Evolutionary conservation across 176 grass and related monocot species (phyloP).

Genomic region (Triticum turgidum): DNA sequence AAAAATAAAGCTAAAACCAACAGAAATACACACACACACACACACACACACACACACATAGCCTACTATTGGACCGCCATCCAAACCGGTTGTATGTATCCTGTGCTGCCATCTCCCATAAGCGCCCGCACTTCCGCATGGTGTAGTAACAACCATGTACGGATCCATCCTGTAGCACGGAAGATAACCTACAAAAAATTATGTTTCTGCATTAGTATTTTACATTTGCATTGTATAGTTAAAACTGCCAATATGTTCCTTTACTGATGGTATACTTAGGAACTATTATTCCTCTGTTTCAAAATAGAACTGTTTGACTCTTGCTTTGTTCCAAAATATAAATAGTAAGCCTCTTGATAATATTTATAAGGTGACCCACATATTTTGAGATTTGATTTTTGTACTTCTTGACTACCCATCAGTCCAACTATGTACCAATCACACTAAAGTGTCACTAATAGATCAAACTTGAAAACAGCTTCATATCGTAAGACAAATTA

Average conservation of each 20-base stretch:
- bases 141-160: too few relatives aligned
- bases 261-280: neutral
- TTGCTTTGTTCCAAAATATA: slow-evolving; percentile 19
- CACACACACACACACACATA: too few relatives aligned
- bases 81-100: too few relatives aligned
- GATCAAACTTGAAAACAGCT: neutral
- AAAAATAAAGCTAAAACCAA: neutral
- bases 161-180: too few relatives aligned
- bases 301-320: neutral
- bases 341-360: neutral
- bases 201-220: neutral
- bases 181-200: too few relatives aligned
- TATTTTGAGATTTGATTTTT: neutral
- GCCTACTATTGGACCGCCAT: too few relatives aligned
- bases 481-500: neutral
- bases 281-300: neutral
- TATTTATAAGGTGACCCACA: neutral
- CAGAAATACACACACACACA: neutral
- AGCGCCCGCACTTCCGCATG: too few relatives aligned
- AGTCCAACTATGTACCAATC: neutral
- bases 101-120: too few relatives aligned
- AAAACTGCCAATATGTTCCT: neutral
- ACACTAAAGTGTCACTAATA: neutral
- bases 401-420: neutral
- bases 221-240: slow-evolving; percentile 9